Evolutionary conservation across 2,329 filamentous ascomycete genomes (phyloP).

Genomic region (Penicillium rolfsii): DNA sequence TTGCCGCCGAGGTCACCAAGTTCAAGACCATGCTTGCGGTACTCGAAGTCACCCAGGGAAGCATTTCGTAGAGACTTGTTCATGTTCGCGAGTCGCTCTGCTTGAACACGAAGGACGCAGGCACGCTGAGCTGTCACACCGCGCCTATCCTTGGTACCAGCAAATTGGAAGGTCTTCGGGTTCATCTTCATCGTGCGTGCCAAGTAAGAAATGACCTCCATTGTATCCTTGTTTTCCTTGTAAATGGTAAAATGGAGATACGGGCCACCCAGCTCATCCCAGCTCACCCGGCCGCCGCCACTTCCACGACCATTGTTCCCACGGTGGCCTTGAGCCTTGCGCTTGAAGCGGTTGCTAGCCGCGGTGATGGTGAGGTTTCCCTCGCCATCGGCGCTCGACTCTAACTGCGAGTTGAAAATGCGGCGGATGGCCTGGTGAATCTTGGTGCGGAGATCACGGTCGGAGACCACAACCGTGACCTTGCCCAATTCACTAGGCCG

Average conservation of each 20-base stretch:
- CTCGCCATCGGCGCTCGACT: constrained; percentile 74
- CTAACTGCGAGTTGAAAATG: constrained; percentile 76
- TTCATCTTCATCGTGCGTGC: constrained; percentile 71
- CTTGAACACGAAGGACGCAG: constrained; percentile 65
- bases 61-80: constrained; percentile 64
- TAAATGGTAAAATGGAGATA: constrained; percentile 90
- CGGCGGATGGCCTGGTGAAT: constrained; percentile 71
- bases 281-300: constrained; percentile 53
- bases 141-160: constrained; percentile 88
- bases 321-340: constrained; percentile 32
- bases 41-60: constrained; percentile 77
- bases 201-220: constrained; percentile 82
- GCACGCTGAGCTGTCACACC: constrained; percentile 84
- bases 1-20: constrained; percentile 87
- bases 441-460: constrained; percentile 64
- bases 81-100: constrained; percentile 66
- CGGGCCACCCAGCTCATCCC: constrained; percentile 72
- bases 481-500: constrained; percentile 60
- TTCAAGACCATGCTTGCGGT: constrained; percentile 70
- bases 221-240: constrained; percentile 97
- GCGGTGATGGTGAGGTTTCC: constrained; percentile 66
- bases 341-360: constrained; percentile 40
- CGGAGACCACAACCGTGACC: constrained; percentile 59
- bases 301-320: constrained; percentile 36
- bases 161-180: constrained; percentile 73